Evolutionary conservation across 1,284 basidiomycete species (phyloP), one percentile per base, ranked within the genome.

Genomic region (Ustanciosporium gigantosporum): DNA sequence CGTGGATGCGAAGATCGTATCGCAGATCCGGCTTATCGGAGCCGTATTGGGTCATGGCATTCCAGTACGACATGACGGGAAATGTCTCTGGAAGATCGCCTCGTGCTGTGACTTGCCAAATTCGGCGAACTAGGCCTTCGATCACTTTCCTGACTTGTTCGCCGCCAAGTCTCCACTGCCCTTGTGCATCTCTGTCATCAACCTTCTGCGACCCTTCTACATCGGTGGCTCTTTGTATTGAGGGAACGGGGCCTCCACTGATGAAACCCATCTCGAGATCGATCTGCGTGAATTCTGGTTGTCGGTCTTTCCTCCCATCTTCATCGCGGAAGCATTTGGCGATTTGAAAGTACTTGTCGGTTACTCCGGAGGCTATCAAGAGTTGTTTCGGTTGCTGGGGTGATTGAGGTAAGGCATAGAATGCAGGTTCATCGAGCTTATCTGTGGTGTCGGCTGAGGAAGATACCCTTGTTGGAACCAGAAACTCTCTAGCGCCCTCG

Each of bases 211-310:
- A n/a, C 31, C 14, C 19, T 14, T 20, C 4, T 4, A 21, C 20
- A 17, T 17, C 25, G 7, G 22, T 17, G 8, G 4, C n/a, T 16
- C 15, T 14, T 15, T 14, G 16, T 25, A 5, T 2, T 7, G 23
- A n/a, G 17, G 35, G 88, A 82, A 55, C 85, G 79, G 77, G 56
- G 2, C 76, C 66, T 11, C 92, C 95, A 17, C 87, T 87, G 21
- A 95, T 87, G 79, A 90, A 96, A 2, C 88, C 90, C 89, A 96
- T 93, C 80, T 96, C 93, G 60, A 96, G 79, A 85, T 96, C 93
- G 59, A 96, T 83, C 80, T 96, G 92, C 17, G 93, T 96, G 79
- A 96, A 96, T 79, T 96, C 93, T 0, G 93, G 91, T 76, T 96
- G 93, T 23, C 92, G 84, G 79, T 96, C 92, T 79, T 89, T 91